These are phyloP conservation scores for Talaromyces sp. DNA, from an alignment of 2,329 filamentous ascomycete species.

Conservation along the genomic window DNA sequence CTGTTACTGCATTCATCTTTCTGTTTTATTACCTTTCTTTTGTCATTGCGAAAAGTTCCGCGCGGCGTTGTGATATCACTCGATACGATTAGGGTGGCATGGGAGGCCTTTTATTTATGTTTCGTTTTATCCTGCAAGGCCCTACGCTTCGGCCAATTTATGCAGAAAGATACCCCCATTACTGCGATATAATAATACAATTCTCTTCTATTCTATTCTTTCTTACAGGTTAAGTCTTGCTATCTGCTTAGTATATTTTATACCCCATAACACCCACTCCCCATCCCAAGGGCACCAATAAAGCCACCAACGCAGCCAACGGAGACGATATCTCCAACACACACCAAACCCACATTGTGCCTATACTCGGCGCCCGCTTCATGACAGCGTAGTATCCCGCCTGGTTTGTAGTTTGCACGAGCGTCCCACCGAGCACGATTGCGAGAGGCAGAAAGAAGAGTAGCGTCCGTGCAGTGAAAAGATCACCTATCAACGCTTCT, in stretches of 20 bases:
- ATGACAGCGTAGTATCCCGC: conserved; percentile 82
- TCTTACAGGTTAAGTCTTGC: neutral
- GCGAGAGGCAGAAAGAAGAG: conserved; percentile 34
- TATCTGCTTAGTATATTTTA: neutral
- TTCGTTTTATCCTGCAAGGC: neutral
- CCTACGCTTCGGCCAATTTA: neutral
- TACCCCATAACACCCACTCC: conserved; percentile 28
- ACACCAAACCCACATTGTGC: conserved; percentile 89
- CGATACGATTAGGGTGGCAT: neutral
- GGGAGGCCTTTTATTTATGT: conserved; percentile 6
- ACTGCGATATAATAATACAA: conserved; percentile 6
- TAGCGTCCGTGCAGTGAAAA: conserved; percentile 28
- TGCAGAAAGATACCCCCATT: conserved; percentile 16
- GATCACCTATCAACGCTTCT: conserved; percentile 1
- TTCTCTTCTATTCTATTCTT: neutral
- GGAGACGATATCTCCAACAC: conserved; percentile 78
- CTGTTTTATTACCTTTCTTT: neutral
- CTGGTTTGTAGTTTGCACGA: conserved; percentile 77
- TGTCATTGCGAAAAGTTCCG: neutral
- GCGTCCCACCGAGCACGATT: conserved; percentile 63
- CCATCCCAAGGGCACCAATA: conserved; percentile 51
- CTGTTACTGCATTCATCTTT: neutral
- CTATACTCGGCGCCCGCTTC: conserved; percentile 85
- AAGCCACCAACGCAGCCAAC: conserved; percentile 57
- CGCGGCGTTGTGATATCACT: neutral